Conservation (phyloP, 768 basidiomycete species). For the Termitomyces sp. region DNA sequence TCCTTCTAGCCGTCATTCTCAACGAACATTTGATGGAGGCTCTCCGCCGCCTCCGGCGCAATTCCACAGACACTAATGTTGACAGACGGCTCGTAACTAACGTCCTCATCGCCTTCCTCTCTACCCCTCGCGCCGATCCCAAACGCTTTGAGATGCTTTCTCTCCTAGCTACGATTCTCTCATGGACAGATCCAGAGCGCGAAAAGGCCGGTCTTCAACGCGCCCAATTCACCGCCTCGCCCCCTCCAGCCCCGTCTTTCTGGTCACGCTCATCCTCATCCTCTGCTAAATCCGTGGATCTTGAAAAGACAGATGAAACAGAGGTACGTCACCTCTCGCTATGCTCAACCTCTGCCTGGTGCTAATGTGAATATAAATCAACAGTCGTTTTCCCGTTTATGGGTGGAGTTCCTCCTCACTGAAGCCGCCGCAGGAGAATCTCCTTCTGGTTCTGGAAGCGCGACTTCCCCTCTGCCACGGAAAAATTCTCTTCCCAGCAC, state of each 20-base stretch:
- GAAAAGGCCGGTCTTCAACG: slow-evolving; percentile 87
- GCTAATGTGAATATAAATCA: neutral
- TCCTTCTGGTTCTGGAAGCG: slow-evolving; percentile 13
- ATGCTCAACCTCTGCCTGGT: neutral
- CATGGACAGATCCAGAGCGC: slow-evolving; percentile 87
- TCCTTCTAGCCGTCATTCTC: slow-evolving; percentile 75
- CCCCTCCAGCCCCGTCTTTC: slow-evolving; percentile 14
- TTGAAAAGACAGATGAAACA: slow-evolving; percentile 79
- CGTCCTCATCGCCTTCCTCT: slow-evolving; percentile 84
- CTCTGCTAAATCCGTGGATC: slow-evolving; percentile 41
- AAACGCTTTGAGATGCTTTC: slow-evolving; percentile 97
- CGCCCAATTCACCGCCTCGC: slow-evolving; percentile 20
- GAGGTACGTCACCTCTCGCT: slow-evolving; percentile 45
- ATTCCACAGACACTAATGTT: slow-evolving; percentile 85
- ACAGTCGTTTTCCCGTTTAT: slow-evolving; percentile 94
- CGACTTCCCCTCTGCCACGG: slow-evolving; percentile 1
- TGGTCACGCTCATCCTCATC: slow-evolving; percentile 19
- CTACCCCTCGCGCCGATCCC: slow-evolving; percentile 83
- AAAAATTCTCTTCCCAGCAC: slow-evolving; percentile 9
- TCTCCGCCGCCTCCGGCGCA: slow-evolving; percentile 85
- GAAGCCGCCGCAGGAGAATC: slow-evolving; percentile 60
- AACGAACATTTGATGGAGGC: slow-evolving; percentile 98
- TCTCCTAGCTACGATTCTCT: slow-evolving; percentile 83
- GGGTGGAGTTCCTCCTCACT: slow-evolving; percentile 96
- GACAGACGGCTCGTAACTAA: slow-evolving; percentile 94